Base-by-base conservation (phyloP, 805 yeast genomes). In the Pichia thaimueangensis region DNA sequence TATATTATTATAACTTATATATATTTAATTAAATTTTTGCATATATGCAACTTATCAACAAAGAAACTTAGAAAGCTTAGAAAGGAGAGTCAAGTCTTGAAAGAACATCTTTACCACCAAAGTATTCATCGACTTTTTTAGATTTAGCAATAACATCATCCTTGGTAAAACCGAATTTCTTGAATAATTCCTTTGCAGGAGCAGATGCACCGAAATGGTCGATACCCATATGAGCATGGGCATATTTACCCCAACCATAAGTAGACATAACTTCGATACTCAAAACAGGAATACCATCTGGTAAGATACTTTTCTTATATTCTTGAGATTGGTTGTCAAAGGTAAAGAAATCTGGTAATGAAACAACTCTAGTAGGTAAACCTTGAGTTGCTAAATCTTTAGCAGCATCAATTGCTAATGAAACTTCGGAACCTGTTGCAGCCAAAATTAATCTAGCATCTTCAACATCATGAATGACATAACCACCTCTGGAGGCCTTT, bases 121-220 rank as follows among this genome's bases (percentile, higher is more conserved):
- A 93, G 76, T 78, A 87, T 51, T 78, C 75, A 58, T 85, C 70
- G 50, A 89, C 82, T 73, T 82, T 80, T 54, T 71, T 68, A 52
- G 88, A 97, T 69, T 89, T 86, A 58, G 77, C 71, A 58, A 94
- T 91, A 65, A 93, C 73, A 54, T 95, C 96, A 65, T 86, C 96
- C 50, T 91, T 82, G 43, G 95, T 88, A 75, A 93, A 93, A 54
- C 77, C 96, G 57, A 91, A 86, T 72, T 60, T 70, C 68, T 86
- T 78, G 82, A 80, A 93, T 49, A 91, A 76, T 50, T 84, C 86
- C 45, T 69, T 67, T 62, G 82, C 93, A 65, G 86, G 84, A 65
- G 95, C 98, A 47, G 97, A 88, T 49, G 89, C 93, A 77, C 98
- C 98, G 64, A 93, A 93, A 72, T 86, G 80, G 78, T 87, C 80